Evolutionary conservation across 2,329 filamentous ascomycete genomes (phyloP).

Genomic region (Hypoxylon sp.): DNA sequence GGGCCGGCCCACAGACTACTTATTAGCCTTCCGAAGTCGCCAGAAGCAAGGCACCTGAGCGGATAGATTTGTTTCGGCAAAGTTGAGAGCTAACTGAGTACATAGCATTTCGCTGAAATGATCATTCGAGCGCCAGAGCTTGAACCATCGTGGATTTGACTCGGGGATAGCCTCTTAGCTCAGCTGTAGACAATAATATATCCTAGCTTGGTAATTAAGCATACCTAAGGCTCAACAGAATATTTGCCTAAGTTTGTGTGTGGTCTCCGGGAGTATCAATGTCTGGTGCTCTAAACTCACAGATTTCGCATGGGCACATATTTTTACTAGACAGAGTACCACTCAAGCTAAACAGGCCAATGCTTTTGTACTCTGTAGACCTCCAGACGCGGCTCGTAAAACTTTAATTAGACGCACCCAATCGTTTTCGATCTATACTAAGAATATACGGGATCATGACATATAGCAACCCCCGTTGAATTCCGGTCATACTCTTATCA

Average conservation of each 20-base stretch:
- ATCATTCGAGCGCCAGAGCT: neutral
- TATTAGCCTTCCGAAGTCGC: neutral
- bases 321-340: too few relatives aligned
- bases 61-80: neutral
- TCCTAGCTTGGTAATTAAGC: neutral
- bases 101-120: neutral
- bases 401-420: neutral
- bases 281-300: neutral
- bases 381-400: neutral
- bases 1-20: neutral
- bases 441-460: neutral
- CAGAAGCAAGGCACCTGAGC: neutral
- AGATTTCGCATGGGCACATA: too few relatives aligned
- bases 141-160: neutral
- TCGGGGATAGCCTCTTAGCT: neutral
- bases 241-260: too few relatives aligned
- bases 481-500: neutral
- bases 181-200: neutral
- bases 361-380: neutral
- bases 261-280: too few relatives aligned
- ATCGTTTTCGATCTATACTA: neutral
- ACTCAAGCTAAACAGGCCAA: neutral
- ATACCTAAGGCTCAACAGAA: neutral
- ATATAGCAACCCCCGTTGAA: neutral
- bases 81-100: neutral